Percentiles rank a stretch among this genome's conserved stretches.
These are phyloP conservation scores for Verbascum thapsus DNA, from an alignment of 257 asterid species.

Conservation along the genomic window DNA sequence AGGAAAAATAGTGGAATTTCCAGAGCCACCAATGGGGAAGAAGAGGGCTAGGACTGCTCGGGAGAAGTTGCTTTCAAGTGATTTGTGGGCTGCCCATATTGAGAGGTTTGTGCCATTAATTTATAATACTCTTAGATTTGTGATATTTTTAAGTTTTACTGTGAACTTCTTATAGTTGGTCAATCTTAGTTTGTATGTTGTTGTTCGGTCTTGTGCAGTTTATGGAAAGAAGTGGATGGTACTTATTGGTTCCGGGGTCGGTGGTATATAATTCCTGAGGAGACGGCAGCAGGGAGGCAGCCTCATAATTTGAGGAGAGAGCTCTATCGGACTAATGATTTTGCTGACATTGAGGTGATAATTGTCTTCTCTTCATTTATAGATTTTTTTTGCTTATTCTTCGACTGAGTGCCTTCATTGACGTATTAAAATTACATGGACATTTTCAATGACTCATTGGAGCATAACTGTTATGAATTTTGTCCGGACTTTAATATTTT, in stretches of 20 bases:
- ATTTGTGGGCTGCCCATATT: constrained; percentile 81
- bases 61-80: constrained; percentile 87
- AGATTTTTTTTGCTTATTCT: constrained; percentile 3
- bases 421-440: background rate
- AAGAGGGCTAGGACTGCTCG: constrained; percentile 75
- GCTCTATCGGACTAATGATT: constrained; percentile 77
- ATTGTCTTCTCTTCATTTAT: constrained; percentile 19
- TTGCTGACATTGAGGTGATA: constrained; percentile 77
- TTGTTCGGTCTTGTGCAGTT: constrained; percentile 42
- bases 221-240: constrained; percentile 95
- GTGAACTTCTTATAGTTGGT: constrained; percentile 7
- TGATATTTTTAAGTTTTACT: background rate
- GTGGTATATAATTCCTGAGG: constrained; percentile 92
- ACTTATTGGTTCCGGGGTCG: constrained; percentile 74
- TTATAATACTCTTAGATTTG: background rate
- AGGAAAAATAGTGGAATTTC: constrained; percentile 52
- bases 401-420: background rate
- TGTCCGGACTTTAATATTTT: background rate
- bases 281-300: constrained; percentile 86
- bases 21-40: constrained; percentile 67
- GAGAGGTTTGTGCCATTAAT: constrained; percentile 55
- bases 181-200: constrained; percentile 7
- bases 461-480: background rate
- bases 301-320: constrained; percentile 92
- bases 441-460: constrained; percentile 5